Evolutionary conservation across 73 alveolate species (phyloP).

Genomic region (Paramecium biaurelia): DNA sequence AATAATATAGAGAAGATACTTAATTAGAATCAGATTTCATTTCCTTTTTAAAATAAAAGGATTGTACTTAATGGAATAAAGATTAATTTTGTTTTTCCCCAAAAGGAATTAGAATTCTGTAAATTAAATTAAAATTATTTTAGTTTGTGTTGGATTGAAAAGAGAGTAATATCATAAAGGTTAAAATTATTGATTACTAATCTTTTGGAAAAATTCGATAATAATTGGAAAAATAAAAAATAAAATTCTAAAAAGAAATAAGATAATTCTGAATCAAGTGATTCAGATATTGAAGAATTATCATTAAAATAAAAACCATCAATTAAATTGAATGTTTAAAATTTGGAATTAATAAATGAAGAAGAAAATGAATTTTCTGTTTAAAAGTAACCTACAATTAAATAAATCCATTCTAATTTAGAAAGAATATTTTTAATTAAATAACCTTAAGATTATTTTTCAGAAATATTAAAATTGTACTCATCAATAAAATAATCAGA

Average conservation of each 20-base stretch:
- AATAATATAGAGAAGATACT: neutral
- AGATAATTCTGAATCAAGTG: neutral
- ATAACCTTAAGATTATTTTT: neutral
- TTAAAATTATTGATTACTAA: neutral
- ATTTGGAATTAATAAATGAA: neutral
- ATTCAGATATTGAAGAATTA: neutral
- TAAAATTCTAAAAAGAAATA: neutral
- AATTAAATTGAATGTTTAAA: neutral
- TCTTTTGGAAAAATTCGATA: neutral
- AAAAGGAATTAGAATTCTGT: neutral
- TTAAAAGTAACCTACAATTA: neutral
- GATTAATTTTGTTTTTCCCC: neutral
- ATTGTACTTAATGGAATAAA: neutral
- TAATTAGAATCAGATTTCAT: neutral
- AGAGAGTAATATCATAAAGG: neutral
- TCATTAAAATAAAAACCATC: neutral
- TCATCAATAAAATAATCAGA: neutral
- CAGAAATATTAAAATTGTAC: neutral
- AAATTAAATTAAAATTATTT: neutral
- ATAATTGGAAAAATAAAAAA: conserved; percentile 1
- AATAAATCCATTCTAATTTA: neutral
- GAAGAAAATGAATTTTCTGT: neutral
- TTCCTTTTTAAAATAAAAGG: neutral
- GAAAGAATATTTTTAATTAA: neutral
- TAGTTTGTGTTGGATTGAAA: neutral